A percentile compares a stretch with the other conserved stretches of the same genome.
Conservation (phyloP, 208 protist species). For the Acanthamoeba healyi region DNA sequence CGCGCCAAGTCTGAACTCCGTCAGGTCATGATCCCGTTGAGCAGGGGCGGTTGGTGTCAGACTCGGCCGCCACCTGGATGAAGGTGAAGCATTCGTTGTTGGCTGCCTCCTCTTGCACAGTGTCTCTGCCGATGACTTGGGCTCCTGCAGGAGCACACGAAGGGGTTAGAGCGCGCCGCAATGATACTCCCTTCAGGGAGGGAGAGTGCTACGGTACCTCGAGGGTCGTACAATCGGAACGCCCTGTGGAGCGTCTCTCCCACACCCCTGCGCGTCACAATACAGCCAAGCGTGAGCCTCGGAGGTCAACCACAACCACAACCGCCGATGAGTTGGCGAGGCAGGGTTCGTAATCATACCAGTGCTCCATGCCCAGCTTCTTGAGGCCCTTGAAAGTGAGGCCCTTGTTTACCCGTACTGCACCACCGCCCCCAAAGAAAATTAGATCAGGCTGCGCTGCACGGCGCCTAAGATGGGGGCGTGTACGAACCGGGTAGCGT, state of each 20-base stretch:
- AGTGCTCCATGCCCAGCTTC: constrained; percentile 3
- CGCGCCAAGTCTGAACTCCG: too few species aligned
- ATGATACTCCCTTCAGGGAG: too few species aligned
- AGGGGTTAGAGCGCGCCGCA: neutral
- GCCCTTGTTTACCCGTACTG: constrained; percentile 15
- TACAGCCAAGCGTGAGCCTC: neutral
- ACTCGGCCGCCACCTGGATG: neutral
- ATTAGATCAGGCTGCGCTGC: neutral
- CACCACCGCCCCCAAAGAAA: too few species aligned
- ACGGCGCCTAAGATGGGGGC: neutral
- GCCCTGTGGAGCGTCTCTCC: neutral
- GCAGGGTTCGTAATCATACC: too few species aligned
- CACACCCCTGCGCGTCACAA: neutral
- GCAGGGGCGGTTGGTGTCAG: too few species aligned
- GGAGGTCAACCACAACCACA: too few species aligned
- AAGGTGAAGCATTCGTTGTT: neutral
- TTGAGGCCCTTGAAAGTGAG: constrained; percentile 5
- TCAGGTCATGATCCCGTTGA: too few species aligned
- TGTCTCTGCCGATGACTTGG: neutral
- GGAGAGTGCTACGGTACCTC: neutral
- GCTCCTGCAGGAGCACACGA: neutral
- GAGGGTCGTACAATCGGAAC: neutral
- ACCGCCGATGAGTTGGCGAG: too few species aligned
- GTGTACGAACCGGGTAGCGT: neutral
- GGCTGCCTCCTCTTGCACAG: neutral